These are phyloP conservation scores for Protomyces gravidus DNA, from an alignment of 1,139 yeast species.

Conservation along the genomic window DNA sequence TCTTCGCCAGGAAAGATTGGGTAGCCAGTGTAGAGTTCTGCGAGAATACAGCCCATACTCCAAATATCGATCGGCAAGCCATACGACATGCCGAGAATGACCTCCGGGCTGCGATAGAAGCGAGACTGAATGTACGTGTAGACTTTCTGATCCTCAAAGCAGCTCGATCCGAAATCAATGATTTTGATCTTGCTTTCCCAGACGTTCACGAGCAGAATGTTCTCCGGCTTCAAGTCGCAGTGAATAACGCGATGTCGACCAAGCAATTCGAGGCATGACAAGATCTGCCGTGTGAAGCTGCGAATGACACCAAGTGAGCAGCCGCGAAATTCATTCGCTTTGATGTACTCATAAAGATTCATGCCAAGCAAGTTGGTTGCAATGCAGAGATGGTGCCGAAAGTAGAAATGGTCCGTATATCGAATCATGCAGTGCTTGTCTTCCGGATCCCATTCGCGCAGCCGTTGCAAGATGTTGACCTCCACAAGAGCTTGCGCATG, in stretches of 20 bases:
- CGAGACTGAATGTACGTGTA: conserved; percentile 94
- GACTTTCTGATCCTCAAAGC: conserved; percentile 81
- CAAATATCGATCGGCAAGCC: conserved; percentile 68
- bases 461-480: conserved; percentile 59
- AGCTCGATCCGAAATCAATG: conserved; percentile 94
- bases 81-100: conserved; percentile 72
- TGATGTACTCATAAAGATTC: conserved; percentile 63
- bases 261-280: conserved; percentile 58
- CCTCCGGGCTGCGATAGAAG: conserved; percentile 87
- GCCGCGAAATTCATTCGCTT: conserved; percentile 59
- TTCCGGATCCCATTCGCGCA: conserved; percentile 47
- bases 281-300: conserved; percentile 52
- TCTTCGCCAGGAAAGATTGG: conserved; percentile 69
- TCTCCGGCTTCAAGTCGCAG: conserved; percentile 92
- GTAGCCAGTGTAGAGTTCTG: conserved; percentile 60
- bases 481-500: conserved; percentile 76
- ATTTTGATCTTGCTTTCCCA: conserved; percentile 85
- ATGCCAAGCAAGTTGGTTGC: conserved; percentile 67
- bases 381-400: conserved; percentile 79
- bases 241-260: conserved; percentile 61
- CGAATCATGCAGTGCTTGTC: conserved; percentile 49
- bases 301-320: conserved; percentile 51
- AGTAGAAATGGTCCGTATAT: conserved; percentile 67
- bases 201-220: conserved; percentile 71
- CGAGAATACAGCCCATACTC: conserved; percentile 69